A percentile compares a stretch with the other conserved stretches of the same genome.
phyloP scores from a whole-genome alignment of 495 filamentous ascomycete species.

The Lophium mytilinum region DNA sequence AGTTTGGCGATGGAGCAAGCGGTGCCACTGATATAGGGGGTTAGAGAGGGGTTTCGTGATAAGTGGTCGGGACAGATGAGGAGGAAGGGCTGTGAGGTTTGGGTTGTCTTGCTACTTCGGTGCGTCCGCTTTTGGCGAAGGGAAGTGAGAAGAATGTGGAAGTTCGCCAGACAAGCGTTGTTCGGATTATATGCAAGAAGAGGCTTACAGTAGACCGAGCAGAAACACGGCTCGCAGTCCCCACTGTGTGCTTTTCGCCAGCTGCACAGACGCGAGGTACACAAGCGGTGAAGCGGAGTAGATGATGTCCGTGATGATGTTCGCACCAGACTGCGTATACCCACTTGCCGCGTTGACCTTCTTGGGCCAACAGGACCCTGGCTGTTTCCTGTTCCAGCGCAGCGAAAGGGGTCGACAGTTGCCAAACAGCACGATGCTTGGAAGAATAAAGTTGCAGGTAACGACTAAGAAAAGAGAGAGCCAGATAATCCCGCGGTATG shows the following conservation, averaged over 20 bases:
- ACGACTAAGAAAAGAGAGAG: not conserved
- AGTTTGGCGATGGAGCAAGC: conserved; percentile 1
- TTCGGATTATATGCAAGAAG: too few relatives aligned
- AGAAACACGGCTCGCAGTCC: conserved; percentile 7
- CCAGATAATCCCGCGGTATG: conserved; percentile 5
- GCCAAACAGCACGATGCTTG: conserved; percentile 6
- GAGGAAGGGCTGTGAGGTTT: too few relatives aligned
- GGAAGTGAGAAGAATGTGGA: too few relatives aligned
- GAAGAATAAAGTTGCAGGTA: conserved; percentile 4
- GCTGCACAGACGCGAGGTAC: conserved; percentile 5
- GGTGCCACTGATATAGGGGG: not conserved
- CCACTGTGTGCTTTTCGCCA: conserved; percentile 3
- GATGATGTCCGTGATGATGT: conserved; percentile 6
- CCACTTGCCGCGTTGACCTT: not conserved
- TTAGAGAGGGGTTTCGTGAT: not conserved
- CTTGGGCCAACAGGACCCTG: not conserved
- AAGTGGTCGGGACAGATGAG: not conserved
- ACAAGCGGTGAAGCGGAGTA: conserved; percentile 3
- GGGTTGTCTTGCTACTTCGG: too few relatives aligned
- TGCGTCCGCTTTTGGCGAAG: too few relatives aligned
- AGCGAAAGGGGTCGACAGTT: conserved; percentile 5
- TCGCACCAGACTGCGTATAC: not conserved
- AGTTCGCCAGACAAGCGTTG: too few relatives aligned
- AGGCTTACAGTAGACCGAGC: not conserved
- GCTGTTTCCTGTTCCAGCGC: not conserved